Evolutionary conservation across 176 grass and related monocot species (phyloP).

Genomic region (Carex parvula): DNA sequence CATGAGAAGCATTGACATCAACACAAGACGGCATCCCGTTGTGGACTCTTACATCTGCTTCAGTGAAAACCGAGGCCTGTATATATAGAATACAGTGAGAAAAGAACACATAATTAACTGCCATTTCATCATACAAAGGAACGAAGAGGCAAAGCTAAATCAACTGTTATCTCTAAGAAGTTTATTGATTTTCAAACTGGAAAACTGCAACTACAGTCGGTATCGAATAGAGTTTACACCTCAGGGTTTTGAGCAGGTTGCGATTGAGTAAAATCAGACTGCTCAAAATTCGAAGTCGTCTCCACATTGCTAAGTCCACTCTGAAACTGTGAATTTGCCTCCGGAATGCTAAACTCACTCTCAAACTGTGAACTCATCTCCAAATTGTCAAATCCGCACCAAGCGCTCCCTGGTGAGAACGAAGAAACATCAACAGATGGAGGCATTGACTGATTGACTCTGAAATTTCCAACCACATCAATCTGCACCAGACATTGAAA

Average conservation of each 20-base stretch:
- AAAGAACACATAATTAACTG: neutral
- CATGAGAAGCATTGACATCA: slow-evolving; percentile 7
- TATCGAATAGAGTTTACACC: neutral
- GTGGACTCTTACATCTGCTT: slow-evolving; percentile 19
- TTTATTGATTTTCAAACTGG: neutral
- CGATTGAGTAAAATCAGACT: slow-evolving; percentile 38
- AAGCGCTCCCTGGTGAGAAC: slow-evolving; percentile 25
- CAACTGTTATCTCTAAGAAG: slow-evolving; percentile 1
- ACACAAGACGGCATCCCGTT: slow-evolving; percentile 1
- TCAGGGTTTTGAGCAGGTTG: slow-evolving; percentile 29
- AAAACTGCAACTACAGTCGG: neutral
- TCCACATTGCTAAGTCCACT: slow-evolving; percentile 15
- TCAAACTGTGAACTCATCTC: slow-evolving; percentile 30
- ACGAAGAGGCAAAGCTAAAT: neutral
- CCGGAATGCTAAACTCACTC: slow-evolving; percentile 4
- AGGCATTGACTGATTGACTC: neutral
- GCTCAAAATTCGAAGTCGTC: slow-evolving; percentile 29
- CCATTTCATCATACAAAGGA: neutral
- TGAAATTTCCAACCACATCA: slow-evolving; percentile 22
- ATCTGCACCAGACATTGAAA: slow-evolving; percentile 33
- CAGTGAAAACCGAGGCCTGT: neutral
- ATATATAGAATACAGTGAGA: slow-evolving; percentile 1
- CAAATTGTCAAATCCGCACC: slow-evolving; percentile 4
- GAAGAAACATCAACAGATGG: slow-evolving; percentile 29
- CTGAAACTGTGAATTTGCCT: slow-evolving; percentile 9